Percentiles rank a stretch among this genome's conserved stretches.
Evolutionary conservation across 768 basidiomycete genomes (phyloP).

Genomic region (Dendrothele bispora): DNA sequence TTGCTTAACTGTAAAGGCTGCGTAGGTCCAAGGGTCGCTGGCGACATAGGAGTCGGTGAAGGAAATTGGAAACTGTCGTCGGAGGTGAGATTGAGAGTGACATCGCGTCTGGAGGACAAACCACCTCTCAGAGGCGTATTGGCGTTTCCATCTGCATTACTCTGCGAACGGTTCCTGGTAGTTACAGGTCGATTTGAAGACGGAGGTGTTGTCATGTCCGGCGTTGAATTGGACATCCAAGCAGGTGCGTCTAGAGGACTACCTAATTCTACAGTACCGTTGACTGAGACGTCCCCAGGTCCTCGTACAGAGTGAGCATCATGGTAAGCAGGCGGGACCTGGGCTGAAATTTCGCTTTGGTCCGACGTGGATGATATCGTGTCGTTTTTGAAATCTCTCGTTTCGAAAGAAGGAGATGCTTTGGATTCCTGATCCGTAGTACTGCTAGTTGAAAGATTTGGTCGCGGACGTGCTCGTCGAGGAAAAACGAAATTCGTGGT

Average conservation of each 20-base stretch:
- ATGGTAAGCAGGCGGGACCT: conserved; percentile 11
- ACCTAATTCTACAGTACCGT: conserved; percentile 11
- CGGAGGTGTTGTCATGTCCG: conserved; percentile 14
- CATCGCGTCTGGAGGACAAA: conserved; percentile 1
- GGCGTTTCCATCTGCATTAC: conserved; percentile 31
- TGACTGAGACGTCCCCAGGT: conserved; percentile 31
- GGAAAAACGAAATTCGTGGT: conserved; percentile 58
- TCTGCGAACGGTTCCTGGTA: conserved; percentile 43
- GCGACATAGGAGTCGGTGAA: conserved; percentile 18
- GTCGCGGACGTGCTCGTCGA: conserved; percentile 31
- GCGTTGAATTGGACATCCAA: conserved; percentile 17
- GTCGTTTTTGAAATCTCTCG: conserved; percentile 2
- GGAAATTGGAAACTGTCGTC: conserved; percentile 46
- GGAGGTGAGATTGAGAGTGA: conserved; percentile 22
- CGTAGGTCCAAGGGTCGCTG: conserved; percentile 17
- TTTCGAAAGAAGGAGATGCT: not conserved
- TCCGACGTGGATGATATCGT: conserved; percentile 4
- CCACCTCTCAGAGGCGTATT: conserved; percentile 8
- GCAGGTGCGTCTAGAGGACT: conserved; percentile 14
- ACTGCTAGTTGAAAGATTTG: conserved; percentile 41
- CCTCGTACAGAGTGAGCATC: conserved; percentile 22
- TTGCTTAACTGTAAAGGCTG: conserved; percentile 17
- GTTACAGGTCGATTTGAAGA: conserved; percentile 27
- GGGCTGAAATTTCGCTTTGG: conserved; percentile 8
- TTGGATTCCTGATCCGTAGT: conserved; percentile 25